These are phyloP conservation scores for Cordyceps javanica DNA, from an alignment of 2,329 filamentous ascomycete genomes.

Conservation along the genomic window DNA sequence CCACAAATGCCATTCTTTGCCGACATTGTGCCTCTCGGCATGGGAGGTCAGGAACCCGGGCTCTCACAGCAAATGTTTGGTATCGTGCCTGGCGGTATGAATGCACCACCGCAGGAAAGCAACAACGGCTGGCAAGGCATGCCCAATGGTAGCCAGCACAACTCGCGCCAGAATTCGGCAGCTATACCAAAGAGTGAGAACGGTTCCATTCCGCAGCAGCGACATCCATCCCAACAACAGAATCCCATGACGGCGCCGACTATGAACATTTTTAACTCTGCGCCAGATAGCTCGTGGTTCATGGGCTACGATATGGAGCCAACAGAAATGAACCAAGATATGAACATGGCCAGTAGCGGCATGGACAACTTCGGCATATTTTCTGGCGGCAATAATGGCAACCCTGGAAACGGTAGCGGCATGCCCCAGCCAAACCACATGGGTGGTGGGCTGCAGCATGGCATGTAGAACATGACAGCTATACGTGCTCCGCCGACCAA, in stretches of 20 bases:
- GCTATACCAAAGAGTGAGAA: not conserved
- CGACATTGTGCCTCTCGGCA: constrained; percentile 47
- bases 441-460: constrained; percentile 8
- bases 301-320: constrained; percentile 90
- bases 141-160: constrained; percentile 24
- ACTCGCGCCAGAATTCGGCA: constrained; percentile 16
- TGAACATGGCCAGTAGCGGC: constrained; percentile 34
- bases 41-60: constrained; percentile 42
- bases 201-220: not conserved
- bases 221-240: constrained; percentile 1
- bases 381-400: constrained; percentile 27
- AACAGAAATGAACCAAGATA: constrained; percentile 50
- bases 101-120: constrained; percentile 26
- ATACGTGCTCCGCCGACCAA: not conserved
- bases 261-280: constrained; percentile 23
- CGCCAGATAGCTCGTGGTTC: constrained; percentile 71
- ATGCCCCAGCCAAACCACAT: constrained; percentile 12
- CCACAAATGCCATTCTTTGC: constrained; percentile 37
- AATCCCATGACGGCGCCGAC: constrained; percentile 8
- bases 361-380: constrained; percentile 45
- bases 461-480: not conserved
- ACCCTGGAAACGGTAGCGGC: constrained; percentile 1
- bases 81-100: constrained; percentile 39
- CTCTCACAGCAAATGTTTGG: constrained; percentile 65
- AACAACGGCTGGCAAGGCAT: constrained; percentile 36